A percentile compares a stretch with the other conserved stretches of the same genome.
Evolutionary conservation across 176 grass and related monocot species (phyloP).

Genomic region (Oryza punctata): DNA sequence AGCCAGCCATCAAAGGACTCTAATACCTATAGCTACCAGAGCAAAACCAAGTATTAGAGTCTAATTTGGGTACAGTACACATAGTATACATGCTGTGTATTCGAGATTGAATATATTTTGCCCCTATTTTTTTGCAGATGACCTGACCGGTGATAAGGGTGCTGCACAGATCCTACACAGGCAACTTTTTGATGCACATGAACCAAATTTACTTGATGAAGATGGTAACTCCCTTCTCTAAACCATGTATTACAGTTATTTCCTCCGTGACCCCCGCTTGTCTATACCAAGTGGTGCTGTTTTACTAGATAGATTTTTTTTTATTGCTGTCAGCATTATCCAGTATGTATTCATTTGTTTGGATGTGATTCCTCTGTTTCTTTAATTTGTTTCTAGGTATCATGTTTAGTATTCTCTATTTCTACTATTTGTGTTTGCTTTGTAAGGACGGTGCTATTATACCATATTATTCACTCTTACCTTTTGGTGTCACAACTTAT

Average conservation of each 20-base stretch:
- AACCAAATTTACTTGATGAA: slow-evolving; percentile 90
- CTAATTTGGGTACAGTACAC: neutral
- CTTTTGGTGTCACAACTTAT: slow-evolving; percentile 19
- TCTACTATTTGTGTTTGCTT: slow-evolving; percentile 1
- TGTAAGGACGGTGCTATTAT: slow-evolving; percentile 6
- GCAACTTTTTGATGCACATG: slow-evolving; percentile 71
- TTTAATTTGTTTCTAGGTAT: slow-evolving; percentile 10
- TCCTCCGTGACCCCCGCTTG: neutral
- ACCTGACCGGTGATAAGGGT: slow-evolving; percentile 49
- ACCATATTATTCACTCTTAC: neutral
- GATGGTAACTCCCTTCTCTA: slow-evolving; percentile 51
- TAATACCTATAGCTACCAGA: neutral
- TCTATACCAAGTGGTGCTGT: slow-evolving; percentile 11
- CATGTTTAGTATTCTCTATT: neutral
- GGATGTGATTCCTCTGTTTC: slow-evolving; percentile 9
- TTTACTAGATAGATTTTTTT: slow-evolving; percentile 8
- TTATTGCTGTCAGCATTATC: slow-evolving; percentile 1
- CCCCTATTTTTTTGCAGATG: slow-evolving; percentile 55
- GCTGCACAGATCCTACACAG: slow-evolving; percentile 57
- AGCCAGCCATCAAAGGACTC: neutral
- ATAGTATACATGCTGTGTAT: neutral
- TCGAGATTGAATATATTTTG: slow-evolving; percentile 17
- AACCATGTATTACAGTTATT: slow-evolving; percentile 30
- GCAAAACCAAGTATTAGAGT: neutral
- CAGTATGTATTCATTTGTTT: slow-evolving; percentile 33